Evolutionary conservation across 2,329 filamentous ascomycete genomes (phyloP).

Genomic region (Aspergillus hiratsukae): DNA sequence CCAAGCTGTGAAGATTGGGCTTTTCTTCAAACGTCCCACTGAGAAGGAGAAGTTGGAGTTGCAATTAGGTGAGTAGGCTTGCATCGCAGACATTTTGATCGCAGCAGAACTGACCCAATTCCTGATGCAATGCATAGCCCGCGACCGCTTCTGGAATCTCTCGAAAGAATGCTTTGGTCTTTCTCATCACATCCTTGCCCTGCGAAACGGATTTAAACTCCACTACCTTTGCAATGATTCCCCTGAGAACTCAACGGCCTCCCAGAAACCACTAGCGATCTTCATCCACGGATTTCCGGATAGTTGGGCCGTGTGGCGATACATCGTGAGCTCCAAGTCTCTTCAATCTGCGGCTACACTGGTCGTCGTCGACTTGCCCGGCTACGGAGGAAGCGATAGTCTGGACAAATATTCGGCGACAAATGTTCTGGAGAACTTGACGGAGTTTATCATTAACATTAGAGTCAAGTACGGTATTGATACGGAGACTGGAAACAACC

Average conservation of each 20-base stretch:
- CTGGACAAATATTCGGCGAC: constrained; percentile 48
- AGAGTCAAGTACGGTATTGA: constrained; percentile 45
- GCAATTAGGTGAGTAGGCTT: constrained; percentile 33
- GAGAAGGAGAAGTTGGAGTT: constrained; percentile 40
- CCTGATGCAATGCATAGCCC: constrained; percentile 34
- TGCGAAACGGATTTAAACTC: constrained; percentile 48
- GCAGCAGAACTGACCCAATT: background rate
- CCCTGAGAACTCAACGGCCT: constrained; percentile 13
- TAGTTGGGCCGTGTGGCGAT: constrained; percentile 52
- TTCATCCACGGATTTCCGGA: constrained; percentile 60
- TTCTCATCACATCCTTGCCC: constrained; percentile 49
- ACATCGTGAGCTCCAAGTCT: constrained; percentile 41
- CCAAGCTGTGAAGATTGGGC: constrained; percentile 28
- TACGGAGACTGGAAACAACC: constrained; percentile 21
- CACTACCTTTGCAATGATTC: constrained; percentile 50
- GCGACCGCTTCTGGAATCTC: constrained; percentile 52
- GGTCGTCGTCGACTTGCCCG: constrained; percentile 55
- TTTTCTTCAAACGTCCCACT: constrained; percentile 33
- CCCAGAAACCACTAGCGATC: constrained; percentile 43
- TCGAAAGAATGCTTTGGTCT: constrained; percentile 44
- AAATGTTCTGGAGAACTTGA: constrained; percentile 50
- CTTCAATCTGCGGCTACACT: constrained; percentile 41
- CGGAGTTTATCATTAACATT: constrained; percentile 51
- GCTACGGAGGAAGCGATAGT: constrained; percentile 55
- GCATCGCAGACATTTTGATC: background rate